These are phyloP conservation scores for Thalassiosira mediterranea DNA, from an alignment of 352 stramenopile species.

Conservation along the genomic window DNA sequence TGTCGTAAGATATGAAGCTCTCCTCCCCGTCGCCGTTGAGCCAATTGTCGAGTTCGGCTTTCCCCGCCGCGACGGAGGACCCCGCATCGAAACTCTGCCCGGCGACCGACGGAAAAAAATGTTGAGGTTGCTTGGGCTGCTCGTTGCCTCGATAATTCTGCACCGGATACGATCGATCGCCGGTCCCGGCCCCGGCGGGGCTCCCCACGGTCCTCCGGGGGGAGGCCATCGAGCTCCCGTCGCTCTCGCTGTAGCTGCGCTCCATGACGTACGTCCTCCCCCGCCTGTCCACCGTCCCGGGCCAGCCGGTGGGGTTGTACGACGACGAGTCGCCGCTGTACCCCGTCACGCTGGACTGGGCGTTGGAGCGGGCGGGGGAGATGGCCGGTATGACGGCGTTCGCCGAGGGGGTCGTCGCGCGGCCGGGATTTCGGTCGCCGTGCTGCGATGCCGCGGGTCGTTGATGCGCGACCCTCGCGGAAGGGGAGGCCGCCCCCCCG, in stretches of 20 bases:
- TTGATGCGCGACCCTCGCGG: too few species aligned
- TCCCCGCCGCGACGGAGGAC: slow-evolving; percentile 12
- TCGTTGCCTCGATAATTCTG: slow-evolving; percentile 20
- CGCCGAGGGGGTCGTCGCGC: not conserved
- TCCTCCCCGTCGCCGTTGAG: slow-evolving; percentile 28
- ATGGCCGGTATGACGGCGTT: slow-evolving; percentile 30
- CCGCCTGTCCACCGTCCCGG: slow-evolving; percentile 72
- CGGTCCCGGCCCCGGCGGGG: too few species aligned
- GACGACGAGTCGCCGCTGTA: slow-evolving; percentile 48
- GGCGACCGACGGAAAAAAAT: not conserved
- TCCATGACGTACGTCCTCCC: slow-evolving; percentile 60
- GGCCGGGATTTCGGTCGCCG: not conserved
- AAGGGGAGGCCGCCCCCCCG: not conserved
- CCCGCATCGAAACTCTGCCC: not conserved
- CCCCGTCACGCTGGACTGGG: slow-evolving; percentile 49
- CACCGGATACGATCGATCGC: slow-evolving; percentile 6
- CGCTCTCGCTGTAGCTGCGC: slow-evolving; percentile 72
- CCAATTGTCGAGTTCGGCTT: slow-evolving; percentile 49
- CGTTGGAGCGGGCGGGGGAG: slow-evolving; percentile 49
- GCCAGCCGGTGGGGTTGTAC: slow-evolving; percentile 72
- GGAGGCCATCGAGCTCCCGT: slow-evolving; percentile 12
- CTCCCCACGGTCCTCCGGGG: too few species aligned
- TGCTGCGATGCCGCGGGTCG: too few species aligned
- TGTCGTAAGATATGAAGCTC: not conserved
- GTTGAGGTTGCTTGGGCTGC: slow-evolving; percentile 4